These are phyloP conservation scores for Leccinum pellstonianum DNA, from an alignment of 768 basidiomycete genomes.

Conservation along the genomic window DNA sequence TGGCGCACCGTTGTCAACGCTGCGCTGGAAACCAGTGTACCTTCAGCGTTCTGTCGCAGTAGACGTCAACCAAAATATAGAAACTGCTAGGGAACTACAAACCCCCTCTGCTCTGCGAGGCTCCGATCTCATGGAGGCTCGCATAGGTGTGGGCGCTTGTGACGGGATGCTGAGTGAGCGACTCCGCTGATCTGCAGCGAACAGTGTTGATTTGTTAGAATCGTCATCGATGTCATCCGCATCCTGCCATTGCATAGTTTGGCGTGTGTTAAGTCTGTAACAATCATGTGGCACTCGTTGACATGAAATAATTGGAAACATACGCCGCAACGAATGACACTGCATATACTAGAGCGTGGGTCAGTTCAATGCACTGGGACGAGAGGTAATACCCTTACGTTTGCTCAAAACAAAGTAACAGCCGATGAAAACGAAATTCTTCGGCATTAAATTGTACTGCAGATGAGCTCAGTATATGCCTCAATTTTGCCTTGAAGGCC, in stretches of 20 bases:
- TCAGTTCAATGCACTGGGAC: slow-evolving; percentile 1
- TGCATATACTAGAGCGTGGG: slow-evolving; percentile 46
- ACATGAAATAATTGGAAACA: slow-evolving; percentile 17
- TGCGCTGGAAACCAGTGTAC: neutral
- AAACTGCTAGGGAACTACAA: neutral
- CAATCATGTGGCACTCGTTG: slow-evolving; percentile 10
- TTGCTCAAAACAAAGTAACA: slow-evolving; percentile 68
- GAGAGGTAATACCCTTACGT: slow-evolving; percentile 40
- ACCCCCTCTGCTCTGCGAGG: slow-evolving; percentile 6
- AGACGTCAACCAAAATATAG: neutral
- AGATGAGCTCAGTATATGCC: neutral
- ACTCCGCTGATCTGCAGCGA: neutral
- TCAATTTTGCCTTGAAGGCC: neutral
- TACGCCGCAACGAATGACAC: slow-evolving; percentile 66
- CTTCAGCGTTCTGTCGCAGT: neutral
- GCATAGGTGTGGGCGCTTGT: neutral
- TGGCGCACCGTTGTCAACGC: neutral
- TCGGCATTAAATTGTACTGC: slow-evolving; percentile 56
- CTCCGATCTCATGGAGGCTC: neutral
- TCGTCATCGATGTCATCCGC: slow-evolving; percentile 41
- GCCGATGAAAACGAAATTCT: slow-evolving; percentile 58
- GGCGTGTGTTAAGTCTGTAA: slow-evolving; percentile 58
- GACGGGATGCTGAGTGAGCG: slow-evolving; percentile 7
- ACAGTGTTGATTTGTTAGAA: slow-evolving; percentile 17
- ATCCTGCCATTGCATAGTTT: slow-evolving; percentile 50